Percentiles rank a stretch among this genome's conserved stretches.
phyloP scores from a whole-genome alignment of 345 rosid species.

The Microcos paniculata region DNA sequence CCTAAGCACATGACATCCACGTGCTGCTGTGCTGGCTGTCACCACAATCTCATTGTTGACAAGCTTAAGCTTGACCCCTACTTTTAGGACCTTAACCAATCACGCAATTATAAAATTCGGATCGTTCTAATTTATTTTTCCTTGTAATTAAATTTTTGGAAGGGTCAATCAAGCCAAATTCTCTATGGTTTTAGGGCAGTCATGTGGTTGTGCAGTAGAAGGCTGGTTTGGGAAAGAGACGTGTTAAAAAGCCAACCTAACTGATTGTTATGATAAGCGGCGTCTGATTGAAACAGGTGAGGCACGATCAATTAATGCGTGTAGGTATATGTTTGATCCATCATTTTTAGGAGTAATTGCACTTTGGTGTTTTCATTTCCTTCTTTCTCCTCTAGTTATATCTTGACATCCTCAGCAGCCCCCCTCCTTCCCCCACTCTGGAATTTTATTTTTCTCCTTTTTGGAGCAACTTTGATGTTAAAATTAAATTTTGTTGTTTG shows the following conservation, averaged over 20 bases:
- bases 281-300: slow-evolving; percentile 22
- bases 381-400: too few relatives aligned
- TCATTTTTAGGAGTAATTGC: slow-evolving; percentile 5
- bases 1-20: slow-evolving; percentile 63
- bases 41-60: slow-evolving; percentile 14
- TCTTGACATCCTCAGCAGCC: background rate
- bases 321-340: slow-evolving; percentile 8
- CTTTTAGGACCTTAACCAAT: background rate
- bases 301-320: slow-evolving; percentile 16
- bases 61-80: background rate
- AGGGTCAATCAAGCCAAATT: background rate
- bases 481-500: background rate
- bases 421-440: background rate
- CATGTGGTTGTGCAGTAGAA: slow-evolving; percentile 16
- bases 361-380: background rate
- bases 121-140: background rate
- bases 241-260: slow-evolving; percentile 25
- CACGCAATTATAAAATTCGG: background rate
- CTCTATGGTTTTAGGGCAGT: background rate
- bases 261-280: slow-evolving; percentile 23
- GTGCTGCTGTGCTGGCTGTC: slow-evolving; percentile 35
- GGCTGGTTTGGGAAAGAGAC: background rate
- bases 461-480: background rate
- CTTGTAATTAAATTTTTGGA: background rate
- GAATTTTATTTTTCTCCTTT: background rate